A percentile compares a stretch with the other conserved stretches of the same genome.
Evolutionary conservation across 441 rosid species (phyloP).

Genomic region (Populus trichocarpa): DNA sequence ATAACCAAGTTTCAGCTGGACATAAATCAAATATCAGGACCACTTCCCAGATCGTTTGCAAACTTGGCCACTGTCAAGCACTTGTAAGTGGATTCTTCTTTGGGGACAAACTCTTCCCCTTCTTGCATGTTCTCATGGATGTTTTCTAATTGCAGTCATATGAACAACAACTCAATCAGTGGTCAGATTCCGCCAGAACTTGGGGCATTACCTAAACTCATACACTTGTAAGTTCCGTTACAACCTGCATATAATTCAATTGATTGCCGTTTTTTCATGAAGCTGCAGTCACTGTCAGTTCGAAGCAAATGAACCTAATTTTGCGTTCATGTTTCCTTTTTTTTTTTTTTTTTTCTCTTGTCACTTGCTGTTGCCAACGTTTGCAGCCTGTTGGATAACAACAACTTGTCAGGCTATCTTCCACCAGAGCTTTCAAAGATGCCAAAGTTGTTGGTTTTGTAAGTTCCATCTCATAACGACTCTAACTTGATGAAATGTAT

Average conservation of each 20-base stretch:
- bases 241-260: not conserved
- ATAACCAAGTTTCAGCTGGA: slow-evolving; percentile 79
- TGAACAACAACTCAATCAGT: slow-evolving; percentile 85
- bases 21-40: slow-evolving; percentile 68
- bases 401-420: slow-evolving; percentile 38
- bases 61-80: slow-evolving; percentile 61
- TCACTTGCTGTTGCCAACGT: not conserved
- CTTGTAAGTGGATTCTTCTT: slow-evolving; percentile 51
- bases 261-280: not conserved
- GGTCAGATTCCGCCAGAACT: slow-evolving; percentile 83
- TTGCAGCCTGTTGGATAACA: slow-evolving; percentile 43
- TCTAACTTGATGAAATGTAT: too few species aligned
- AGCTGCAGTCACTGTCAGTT: not conserved
- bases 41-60: slow-evolving; percentile 67
- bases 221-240: slow-evolving; percentile 69
- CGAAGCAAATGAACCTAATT: not conserved
- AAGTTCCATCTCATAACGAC: slow-evolving; percentile 1
- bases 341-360: too few species aligned
- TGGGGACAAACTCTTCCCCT: slow-evolving; percentile 5
- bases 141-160: slow-evolving; percentile 48
- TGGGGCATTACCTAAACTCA: slow-evolving; percentile 52
- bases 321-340: not conserved
- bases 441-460: slow-evolving; percentile 39
- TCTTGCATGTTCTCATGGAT: not conserved
- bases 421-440: slow-evolving; percentile 31